Evolutionary conservation across 352 stramenopile species (phyloP).

Genomic region (Aphanomyces astaci): DNA sequence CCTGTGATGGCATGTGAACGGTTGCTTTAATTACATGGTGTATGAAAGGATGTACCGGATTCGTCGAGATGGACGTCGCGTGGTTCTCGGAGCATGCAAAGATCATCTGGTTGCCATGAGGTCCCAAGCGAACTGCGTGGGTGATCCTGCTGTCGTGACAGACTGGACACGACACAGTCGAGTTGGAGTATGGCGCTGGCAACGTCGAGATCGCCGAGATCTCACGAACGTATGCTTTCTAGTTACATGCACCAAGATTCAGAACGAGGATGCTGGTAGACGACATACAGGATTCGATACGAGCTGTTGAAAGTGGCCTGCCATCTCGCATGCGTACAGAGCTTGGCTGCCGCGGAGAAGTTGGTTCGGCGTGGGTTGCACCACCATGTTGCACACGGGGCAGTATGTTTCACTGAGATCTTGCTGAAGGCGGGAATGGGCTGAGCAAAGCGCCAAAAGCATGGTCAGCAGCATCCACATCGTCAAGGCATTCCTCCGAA

Average conservation of each 20-base stretch:
- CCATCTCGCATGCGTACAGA: slow-evolving; percentile 79
- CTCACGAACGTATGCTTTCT: slow-evolving; percentile 6
- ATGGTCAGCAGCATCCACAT: not conserved
- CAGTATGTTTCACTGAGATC: slow-evolving; percentile 14
- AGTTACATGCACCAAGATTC: too few species aligned
- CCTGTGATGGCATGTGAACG: not conserved
- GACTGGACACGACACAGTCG: slow-evolving; percentile 46
- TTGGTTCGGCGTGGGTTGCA: not conserved
- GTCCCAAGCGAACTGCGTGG: slow-evolving; percentile 61
- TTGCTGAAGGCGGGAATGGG: not conserved
- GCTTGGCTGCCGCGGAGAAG: slow-evolving; percentile 38
- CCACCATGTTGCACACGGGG: slow-evolving; percentile 19
- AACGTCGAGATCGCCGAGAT: not conserved
- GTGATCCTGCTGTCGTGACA: slow-evolving; percentile 52
- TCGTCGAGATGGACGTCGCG: slow-evolving; percentile 40
- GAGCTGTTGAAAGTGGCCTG: slow-evolving; percentile 64
- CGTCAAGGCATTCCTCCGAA: not conserved
- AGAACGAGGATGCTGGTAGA: too few species aligned
- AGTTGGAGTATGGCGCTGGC: slow-evolving; percentile 12
- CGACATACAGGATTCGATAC: slow-evolving; percentile 60
- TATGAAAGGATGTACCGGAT: slow-evolving; percentile 30
- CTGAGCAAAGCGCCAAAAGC: not conserved
- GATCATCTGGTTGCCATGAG: slow-evolving; percentile 58
- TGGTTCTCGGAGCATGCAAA: slow-evolving; percentile 60
- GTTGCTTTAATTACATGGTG: not conserved